Evolutionary conservation across 176 grass and related monocot genomes (phyloP).

Genomic region (Juncus effusus): DNA sequence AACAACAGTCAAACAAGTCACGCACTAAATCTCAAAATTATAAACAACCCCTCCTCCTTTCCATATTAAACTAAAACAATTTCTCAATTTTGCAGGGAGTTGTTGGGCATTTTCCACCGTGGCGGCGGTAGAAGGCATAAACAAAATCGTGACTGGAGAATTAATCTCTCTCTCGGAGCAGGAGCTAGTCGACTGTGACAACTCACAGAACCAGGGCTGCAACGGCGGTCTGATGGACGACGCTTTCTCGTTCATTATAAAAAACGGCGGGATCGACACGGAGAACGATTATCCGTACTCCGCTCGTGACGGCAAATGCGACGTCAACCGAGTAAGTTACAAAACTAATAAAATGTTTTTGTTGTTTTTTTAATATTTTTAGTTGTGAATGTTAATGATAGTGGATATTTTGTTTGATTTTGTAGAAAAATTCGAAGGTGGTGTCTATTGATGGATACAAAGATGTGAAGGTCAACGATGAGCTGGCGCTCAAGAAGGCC

Average conservation of each 20-base stretch:
- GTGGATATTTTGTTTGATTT: not conserved
- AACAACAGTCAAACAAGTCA: not conserved
- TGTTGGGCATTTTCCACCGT: constrained; percentile 97
- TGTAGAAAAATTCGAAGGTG: constrained; percentile 68
- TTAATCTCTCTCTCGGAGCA: constrained; percentile 68
- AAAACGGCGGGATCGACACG: constrained; percentile 81
- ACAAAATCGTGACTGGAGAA: constrained; percentile 83
- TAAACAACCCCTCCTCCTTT: not conserved
- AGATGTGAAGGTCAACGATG: constrained; percentile 76
- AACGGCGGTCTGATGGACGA: constrained; percentile 83
- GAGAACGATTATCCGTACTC: constrained; percentile 88
- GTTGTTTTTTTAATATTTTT: not conserved
- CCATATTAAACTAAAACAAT: no score
- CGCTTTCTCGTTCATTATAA: constrained; percentile 70
- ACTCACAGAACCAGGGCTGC: constrained; percentile 61
- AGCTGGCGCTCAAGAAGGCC: constrained; percentile 70
- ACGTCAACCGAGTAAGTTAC: constrained; percentile 48
- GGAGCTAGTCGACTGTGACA: constrained; percentile 78
- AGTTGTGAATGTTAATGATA: not conserved
- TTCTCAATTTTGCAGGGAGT: constrained; percentile 50
- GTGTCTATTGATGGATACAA: constrained; percentile 77
- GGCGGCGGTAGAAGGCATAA: constrained; percentile 72
- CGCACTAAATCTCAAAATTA: no score
- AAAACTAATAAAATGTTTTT: not conserved
- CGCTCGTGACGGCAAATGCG: constrained; percentile 52